Conservation (phyloP, 768 basidiomycete genomes). For the Termitomyces sp. region DNA sequence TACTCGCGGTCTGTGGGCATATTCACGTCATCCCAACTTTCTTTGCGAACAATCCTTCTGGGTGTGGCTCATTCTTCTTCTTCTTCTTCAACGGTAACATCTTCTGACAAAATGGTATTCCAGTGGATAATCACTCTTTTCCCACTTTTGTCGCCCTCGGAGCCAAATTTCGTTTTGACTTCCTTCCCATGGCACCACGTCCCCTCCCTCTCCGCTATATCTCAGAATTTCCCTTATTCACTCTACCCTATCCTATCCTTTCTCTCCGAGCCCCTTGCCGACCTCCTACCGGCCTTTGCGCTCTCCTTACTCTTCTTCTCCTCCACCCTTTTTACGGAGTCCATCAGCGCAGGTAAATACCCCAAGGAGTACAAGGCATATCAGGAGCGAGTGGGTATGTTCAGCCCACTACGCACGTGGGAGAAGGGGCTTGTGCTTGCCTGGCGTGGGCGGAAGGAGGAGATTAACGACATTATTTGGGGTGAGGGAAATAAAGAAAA, state of each 20-base stretch:
- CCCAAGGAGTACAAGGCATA: conserved; percentile 66
- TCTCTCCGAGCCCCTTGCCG: conserved; percentile 18
- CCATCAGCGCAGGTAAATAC: conserved; percentile 73
- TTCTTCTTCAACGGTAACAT: not conserved
- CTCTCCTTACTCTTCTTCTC: conserved; percentile 70
- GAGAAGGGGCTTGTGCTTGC: conserved; percentile 19
- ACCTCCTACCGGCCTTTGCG: conserved; percentile 49
- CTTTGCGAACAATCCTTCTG: conserved; percentile 86
- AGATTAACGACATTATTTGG: conserved; percentile 21
- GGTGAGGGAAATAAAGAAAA: conserved; percentile 15
- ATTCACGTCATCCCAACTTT: conserved; percentile 90
- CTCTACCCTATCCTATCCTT: conserved; percentile 20
- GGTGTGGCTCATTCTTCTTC: conserved; percentile 37
- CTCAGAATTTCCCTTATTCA: conserved; percentile 12
- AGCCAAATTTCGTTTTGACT: conserved; percentile 19
- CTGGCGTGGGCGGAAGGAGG: conserved; percentile 15
- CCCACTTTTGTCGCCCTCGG: conserved; percentile 44
- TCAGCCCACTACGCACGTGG: conserved; percentile 38
- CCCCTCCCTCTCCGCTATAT: conserved; percentile 11
- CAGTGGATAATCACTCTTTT: conserved; percentile 68
- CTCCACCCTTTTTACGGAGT: conserved; percentile 78
- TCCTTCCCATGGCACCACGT: conserved; percentile 10
- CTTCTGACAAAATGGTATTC: conserved; percentile 1
- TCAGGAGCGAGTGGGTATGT: conserved; percentile 77
- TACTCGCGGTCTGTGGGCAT: conserved; percentile 82